A percentile compares a stretch with the other conserved stretches of the same genome.
Conservation (phyloP, 805 yeast genomes). For the Wickerhamomyces canadensis region DNA sequence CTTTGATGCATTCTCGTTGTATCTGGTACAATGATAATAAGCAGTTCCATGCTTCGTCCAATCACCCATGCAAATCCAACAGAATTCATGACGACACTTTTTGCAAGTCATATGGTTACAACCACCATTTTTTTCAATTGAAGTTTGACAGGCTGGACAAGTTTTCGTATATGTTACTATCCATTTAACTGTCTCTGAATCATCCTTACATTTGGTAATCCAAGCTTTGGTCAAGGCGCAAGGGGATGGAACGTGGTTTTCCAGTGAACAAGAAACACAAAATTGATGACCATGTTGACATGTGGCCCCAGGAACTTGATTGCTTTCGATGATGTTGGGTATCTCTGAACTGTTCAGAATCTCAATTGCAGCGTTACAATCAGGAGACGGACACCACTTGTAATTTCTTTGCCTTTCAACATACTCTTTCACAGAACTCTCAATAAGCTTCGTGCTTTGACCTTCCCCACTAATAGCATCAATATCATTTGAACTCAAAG, state of each 20-base stretch:
- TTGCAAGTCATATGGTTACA: constrained; percentile 94
- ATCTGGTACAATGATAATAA: constrained; percentile 65
- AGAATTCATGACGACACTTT: constrained; percentile 72
- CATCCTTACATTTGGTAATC: constrained; percentile 78
- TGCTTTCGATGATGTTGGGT: constrained; percentile 2
- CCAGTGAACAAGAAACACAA: constrained; percentile 71
- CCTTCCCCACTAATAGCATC: constrained; percentile 35
- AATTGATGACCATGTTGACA: constrained; percentile 67
- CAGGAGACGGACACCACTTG: constrained; percentile 84
- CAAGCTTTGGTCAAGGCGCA: constrained; percentile 66
- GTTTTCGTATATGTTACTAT: constrained; percentile 75
- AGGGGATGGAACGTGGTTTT: constrained; percentile 81
- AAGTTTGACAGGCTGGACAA: constrained; percentile 76
- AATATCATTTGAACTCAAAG: constrained; percentile 32
- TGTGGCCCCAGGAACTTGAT: constrained; percentile 57
- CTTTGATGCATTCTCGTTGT: constrained; percentile 33
- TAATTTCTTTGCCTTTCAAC: constrained; percentile 46
- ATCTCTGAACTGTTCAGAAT: constrained; percentile 11
- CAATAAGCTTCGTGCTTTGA: constrained; percentile 25
- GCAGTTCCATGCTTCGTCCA: constrained; percentile 69
- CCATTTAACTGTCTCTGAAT: constrained; percentile 87
- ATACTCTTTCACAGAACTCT: constrained; percentile 39
- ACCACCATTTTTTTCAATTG: constrained; percentile 92
- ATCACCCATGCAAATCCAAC: constrained; percentile 84
- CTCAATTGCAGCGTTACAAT: constrained; percentile 58